A percentile compares a stretch with the other conserved stretches of the same genome.
These are phyloP conservation scores for Penicillium sp. DNA, from an alignment of 2,329 filamentous ascomycete species.

Conservation along the genomic window DNA sequence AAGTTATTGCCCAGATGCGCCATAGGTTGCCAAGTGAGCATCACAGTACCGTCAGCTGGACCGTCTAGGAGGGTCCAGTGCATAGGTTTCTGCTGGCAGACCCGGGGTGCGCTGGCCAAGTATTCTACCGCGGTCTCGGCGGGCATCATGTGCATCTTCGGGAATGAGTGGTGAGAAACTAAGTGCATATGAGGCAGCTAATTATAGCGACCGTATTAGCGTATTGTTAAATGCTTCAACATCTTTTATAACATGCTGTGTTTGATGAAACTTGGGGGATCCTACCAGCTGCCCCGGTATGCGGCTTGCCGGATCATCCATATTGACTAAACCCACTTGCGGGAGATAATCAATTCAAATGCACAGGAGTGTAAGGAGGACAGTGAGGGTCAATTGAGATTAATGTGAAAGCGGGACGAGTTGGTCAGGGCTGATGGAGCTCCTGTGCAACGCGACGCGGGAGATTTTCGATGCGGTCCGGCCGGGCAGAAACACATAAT, in stretches of 20 bases:
- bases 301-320: conserved; percentile 49
- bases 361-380: conserved; percentile 11
- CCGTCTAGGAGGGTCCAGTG: conserved; percentile 89
- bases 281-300: conserved; percentile 48
- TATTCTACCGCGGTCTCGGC: conserved; percentile 78
- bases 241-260: background rate
- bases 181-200: conserved; percentile 89
- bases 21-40: conserved; percentile 85
- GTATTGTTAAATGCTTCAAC: background rate
- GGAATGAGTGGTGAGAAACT: conserved; percentile 79
- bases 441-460: conserved; percentile 38
- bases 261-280: conserved; percentile 11
- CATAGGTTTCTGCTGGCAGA: conserved; percentile 81
- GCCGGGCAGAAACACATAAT: conserved; percentile 7
- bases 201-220: conserved; percentile 11
- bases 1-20: conserved; percentile 70
- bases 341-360: conserved; percentile 3
- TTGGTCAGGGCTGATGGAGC: conserved; percentile 18
- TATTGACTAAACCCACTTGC: conserved; percentile 30
- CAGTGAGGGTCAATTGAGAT: conserved; percentile 4
- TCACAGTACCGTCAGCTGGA: conserved; percentile 76
- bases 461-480: conserved; percentile 35
- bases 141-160: conserved; percentile 68
- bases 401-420: conserved; percentile 13
- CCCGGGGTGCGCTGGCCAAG: conserved; percentile 78